phyloP scores from a whole-genome alignment of 2,329 filamentous ascomycete species.

The Aspergillus vadensis region DNA sequence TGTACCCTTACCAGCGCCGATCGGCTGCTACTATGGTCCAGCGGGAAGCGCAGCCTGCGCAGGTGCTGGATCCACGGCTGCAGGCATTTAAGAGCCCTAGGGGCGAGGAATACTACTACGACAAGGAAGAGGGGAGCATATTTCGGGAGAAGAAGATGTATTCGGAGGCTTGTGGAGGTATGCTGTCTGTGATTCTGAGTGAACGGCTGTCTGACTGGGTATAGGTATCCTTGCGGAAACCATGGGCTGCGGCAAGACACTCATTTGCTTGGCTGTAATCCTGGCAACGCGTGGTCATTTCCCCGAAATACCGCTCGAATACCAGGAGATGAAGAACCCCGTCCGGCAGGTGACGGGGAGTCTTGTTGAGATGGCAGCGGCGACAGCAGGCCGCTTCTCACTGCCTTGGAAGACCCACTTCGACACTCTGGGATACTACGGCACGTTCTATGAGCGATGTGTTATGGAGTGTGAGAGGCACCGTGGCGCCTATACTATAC shows the following conservation, averaged over 20 bases:
- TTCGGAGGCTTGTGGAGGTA: slow-evolving; percentile 73
- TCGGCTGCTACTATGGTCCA: slow-evolving; percentile 84
- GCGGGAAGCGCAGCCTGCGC: slow-evolving; percentile 67
- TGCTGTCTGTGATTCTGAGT: background rate
- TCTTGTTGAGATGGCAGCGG: slow-evolving; percentile 74
- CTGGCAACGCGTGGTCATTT: slow-evolving; percentile 72
- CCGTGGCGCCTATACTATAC: slow-evolving; percentile 61
- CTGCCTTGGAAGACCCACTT: slow-evolving; percentile 72
- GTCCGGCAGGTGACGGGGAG: slow-evolving; percentile 58
- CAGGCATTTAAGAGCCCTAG: slow-evolving; percentile 61
- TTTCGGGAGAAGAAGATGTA: slow-evolving; percentile 70
- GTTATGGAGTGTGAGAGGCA: slow-evolving; percentile 60
- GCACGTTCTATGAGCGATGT: slow-evolving; percentile 58
- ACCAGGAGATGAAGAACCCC: slow-evolving; percentile 50
- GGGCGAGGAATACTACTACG: slow-evolving; percentile 68
- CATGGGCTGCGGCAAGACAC: slow-evolving; percentile 73
- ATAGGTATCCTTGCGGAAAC: slow-evolving; percentile 49
- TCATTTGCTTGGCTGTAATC: slow-evolving; percentile 79
- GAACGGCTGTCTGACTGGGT: background rate
- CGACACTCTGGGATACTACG: slow-evolving; percentile 51
- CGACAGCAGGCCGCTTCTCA: slow-evolving; percentile 65
- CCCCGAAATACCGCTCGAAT: slow-evolving; percentile 65
- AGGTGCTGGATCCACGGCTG: slow-evolving; percentile 73
- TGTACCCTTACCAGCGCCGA: slow-evolving; percentile 78
- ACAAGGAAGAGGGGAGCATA: slow-evolving; percentile 64